Evolutionary conservation across 2,329 filamentous ascomycete genomes (phyloP), one percentile per base, ranked within the genome.

Genomic region (Hortaea sp.): DNA sequence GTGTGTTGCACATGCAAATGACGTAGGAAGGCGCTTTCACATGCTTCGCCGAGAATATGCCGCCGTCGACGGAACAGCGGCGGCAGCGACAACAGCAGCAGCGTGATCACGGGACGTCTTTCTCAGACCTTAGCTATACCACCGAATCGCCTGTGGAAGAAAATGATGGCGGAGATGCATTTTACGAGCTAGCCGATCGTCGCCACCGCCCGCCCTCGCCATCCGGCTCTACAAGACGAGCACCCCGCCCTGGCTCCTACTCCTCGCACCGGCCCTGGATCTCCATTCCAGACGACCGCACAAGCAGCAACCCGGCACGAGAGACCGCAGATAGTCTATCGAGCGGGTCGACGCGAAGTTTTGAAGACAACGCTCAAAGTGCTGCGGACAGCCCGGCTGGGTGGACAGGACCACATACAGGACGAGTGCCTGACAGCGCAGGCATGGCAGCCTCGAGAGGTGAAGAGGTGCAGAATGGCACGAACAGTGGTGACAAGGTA

Each of bases 71-170:
- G 20, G 20, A 20, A 4, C 20, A 20, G 20, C 20, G 20, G 20
- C 20, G 20, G 20, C 20, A 20, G 20, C 20, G 20, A 20, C 20
- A 20, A 20, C 20, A 20, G 20, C 20, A 20, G 20, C 20, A 20
- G 20, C 20, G 20, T 20, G 20, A 20, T 20, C 10, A 29, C 6
- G 28, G 13, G 32, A 32, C 28, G 3, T 42, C 47, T 12, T 20
- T 49, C 37, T 41, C 48, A 9, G 48, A 46, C 29, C 35, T 42
- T 2, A 27, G 3, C 6, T 13, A 13, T 7, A 7, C 7, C 38
- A 40, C 43, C 7, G 49, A 49, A 37, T 48, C 43, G 31, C 42
- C 49, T 5, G 63, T 88, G 88, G 10, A 55, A 53, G 49, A 47
- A 47, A 37, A 49, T 27, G 44, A 42, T 35, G 44, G 42, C 6